Conservation (phyloP, 1,284 basidiomycete genomes). For the Leccinum pachyderme region DNA sequence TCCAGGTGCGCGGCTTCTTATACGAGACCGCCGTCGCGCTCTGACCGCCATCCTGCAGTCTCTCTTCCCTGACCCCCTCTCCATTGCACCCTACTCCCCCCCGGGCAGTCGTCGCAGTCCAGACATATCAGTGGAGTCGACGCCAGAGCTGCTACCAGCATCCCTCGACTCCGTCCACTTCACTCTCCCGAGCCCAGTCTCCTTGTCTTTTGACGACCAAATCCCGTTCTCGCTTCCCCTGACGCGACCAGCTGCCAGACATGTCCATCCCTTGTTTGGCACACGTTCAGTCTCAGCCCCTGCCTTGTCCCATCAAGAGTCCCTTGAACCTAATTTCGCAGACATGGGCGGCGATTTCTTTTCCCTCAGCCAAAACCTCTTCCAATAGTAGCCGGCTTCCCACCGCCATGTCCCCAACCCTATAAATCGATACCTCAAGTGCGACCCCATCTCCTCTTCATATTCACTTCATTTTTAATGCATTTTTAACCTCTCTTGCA, state of each 20-base stretch:
- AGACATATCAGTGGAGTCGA: slow-evolving; percentile 55
- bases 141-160: slow-evolving; percentile 45
- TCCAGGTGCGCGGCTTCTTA: slow-evolving; percentile 23
- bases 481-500: slow-evolving; percentile 35
- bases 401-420: slow-evolving; percentile 9
- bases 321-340: slow-evolving; percentile 38
- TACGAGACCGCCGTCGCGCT: slow-evolving; percentile 12
- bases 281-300: slow-evolving; percentile 38
- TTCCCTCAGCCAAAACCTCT: slow-evolving; percentile 42
- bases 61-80: slow-evolving; percentile 44
- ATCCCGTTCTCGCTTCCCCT: slow-evolving; percentile 20
- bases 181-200: slow-evolving; percentile 35
- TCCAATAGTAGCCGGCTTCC: slow-evolving; percentile 36
- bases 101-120: slow-evolving; percentile 41
- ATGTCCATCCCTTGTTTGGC: slow-evolving; percentile 22
- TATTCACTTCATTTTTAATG: slow-evolving; percentile 24
- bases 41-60: slow-evolving; percentile 22
- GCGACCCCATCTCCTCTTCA: slow-evolving; percentile 12
- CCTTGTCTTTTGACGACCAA: slow-evolving; percentile 27
- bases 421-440: slow-evolving; percentile 4
- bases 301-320: slow-evolving; percentile 15
- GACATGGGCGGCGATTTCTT: slow-evolving; percentile 51
- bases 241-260: slow-evolving; percentile 22
- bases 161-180: slow-evolving; percentile 45
- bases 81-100: slow-evolving; percentile 51